Percentiles rank a stretch among this genome's conserved stretches.
Conservation (phyloP, 306 rosid species). For the Abrus pulchellus region DNA sequence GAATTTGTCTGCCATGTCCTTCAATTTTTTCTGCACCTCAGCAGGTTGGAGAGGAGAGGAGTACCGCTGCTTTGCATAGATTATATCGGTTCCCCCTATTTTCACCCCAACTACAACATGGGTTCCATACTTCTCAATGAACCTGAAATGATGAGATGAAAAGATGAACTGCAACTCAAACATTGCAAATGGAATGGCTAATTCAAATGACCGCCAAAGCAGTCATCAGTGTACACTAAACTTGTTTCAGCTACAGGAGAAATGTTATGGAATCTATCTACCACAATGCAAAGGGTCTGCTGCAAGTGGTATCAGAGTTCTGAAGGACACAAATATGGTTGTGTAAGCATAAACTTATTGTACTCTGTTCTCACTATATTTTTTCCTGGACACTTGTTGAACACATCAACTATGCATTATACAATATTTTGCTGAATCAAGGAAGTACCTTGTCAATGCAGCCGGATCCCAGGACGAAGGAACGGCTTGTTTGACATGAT, state of each 20-base stretch:
- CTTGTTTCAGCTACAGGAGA: background rate
- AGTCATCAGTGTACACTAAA: background rate
- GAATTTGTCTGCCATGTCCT: slow-evolving; percentile 74
- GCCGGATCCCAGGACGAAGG: slow-evolving; percentile 92
- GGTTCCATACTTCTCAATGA: slow-evolving; percentile 79
- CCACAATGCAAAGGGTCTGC: background rate
- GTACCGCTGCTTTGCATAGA: slow-evolving; percentile 75
- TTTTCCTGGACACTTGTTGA: slow-evolving; percentile 2
- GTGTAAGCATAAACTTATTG: slow-evolving; percentile 16
- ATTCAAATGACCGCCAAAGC: slow-evolving; percentile 24
- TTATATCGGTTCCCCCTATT: slow-evolving; percentile 81
- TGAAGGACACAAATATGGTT: background rate
- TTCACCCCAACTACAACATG: slow-evolving; percentile 80
- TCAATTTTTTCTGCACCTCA: slow-evolving; percentile 73
- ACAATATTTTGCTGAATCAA: slow-evolving; percentile 9
- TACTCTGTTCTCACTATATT: background rate
- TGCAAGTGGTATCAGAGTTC: slow-evolving; percentile 6
- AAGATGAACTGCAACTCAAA: slow-evolving; percentile 16
- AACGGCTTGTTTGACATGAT: slow-evolving; percentile 76
- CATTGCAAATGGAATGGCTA: slow-evolving; percentile 2
- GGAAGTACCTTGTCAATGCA: slow-evolving; percentile 76
- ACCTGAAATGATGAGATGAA: slow-evolving; percentile 58
- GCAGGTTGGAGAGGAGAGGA: slow-evolving; percentile 76
- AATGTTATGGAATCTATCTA: background rate
- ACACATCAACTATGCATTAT: slow-evolving; percentile 19